Evolutionary conservation across 345 rosid genomes (phyloP), one percentile per base, ranked within the genome.

Genomic region (Boechera retrofracta): DNA sequence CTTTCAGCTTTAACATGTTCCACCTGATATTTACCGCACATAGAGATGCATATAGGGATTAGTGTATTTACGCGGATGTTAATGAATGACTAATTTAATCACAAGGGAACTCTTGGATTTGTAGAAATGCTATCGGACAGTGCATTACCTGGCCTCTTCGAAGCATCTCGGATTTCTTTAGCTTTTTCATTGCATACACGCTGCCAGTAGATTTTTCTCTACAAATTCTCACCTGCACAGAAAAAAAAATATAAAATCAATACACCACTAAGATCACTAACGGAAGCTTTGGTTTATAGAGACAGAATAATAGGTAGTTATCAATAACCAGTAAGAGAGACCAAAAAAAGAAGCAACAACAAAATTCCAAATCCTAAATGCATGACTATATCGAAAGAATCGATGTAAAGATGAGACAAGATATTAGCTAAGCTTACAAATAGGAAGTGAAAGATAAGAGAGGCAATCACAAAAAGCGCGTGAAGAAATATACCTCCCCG

Each of bases 1-100:
- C 92, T 83, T 82, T 88, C 92, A 44, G 92, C 89, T 71, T 76
- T 86, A 48, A 88, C 89, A 88, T 88, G 92, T 80, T 88, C 89
- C 54, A 88, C 89, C 92, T 88, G 77, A 70, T 48, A 33, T 55
- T 58, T 36, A 55, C 47, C 47, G n/a, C 38, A 44, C 11, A 15
- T 7, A 67, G 29, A 67, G 41, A 39, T 39, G 7, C 49, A 44
- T 44, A 12, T 1, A 44, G 35, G 41, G 36, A 18, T 67, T 11
- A 67, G 55, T 15, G 64, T 41, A 29, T 52, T 12, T 5, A 44
- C n/a, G 24, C 24, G 3, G 47, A 36, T 56, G 21, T 18, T 11
- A 35, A 26, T n/a, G 5, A 47, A 18, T 24, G 6, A 49, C 56
- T 28, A 58, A 32, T 29, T 26, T 35, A 52, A 42, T 59, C 26